Percentiles rank a stretch among this genome's conserved stretches.
Conservation (phyloP, 106 monocot species). For the Dioscorea alata region DNA sequence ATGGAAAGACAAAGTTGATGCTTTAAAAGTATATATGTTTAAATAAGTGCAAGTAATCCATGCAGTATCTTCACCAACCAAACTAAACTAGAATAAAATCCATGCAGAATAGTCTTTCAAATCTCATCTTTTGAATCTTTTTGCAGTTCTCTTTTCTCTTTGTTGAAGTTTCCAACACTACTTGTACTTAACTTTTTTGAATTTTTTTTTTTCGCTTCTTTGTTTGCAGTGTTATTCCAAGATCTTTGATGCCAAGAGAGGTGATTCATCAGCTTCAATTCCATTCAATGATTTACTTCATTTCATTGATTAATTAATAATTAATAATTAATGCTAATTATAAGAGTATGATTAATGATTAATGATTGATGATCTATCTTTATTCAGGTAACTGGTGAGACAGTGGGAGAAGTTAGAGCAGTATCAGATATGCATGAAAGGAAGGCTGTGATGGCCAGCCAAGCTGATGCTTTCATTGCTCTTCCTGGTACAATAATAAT, state of each 20-base stretch:
- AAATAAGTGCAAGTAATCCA: too few species aligned
- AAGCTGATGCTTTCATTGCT: slow-evolving; percentile 88
- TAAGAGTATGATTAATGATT: background rate
- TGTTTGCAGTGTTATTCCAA: slow-evolving; percentile 54
- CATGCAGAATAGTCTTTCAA: too few species aligned
- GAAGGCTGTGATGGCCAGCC: slow-evolving; percentile 71
- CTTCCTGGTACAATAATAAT: slow-evolving; percentile 46
- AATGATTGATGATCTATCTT: background rate
- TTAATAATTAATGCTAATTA: background rate
- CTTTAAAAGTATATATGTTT: too few species aligned
- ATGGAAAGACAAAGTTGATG: too few species aligned
- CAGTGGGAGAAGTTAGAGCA: slow-evolving; percentile 56
- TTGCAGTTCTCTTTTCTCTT: too few species aligned
- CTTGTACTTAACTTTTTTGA: too few species aligned
- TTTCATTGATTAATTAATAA: background rate
- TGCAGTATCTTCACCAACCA: too few species aligned
- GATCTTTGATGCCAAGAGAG: slow-evolving; percentile 63
- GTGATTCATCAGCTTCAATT: slow-evolving; percentile 15
- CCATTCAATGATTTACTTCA: background rate
- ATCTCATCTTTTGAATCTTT: too few species aligned
- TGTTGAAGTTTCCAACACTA: too few species aligned
- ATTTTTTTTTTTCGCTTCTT: background rate
- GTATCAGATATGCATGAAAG: slow-evolving; percentile 86
- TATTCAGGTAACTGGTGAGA: slow-evolving; percentile 46
- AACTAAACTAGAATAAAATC: too few species aligned